Base-by-base conservation (phyloP, 768 basidiomycete genomes). In the Lactarius deliciosus region DNA sequence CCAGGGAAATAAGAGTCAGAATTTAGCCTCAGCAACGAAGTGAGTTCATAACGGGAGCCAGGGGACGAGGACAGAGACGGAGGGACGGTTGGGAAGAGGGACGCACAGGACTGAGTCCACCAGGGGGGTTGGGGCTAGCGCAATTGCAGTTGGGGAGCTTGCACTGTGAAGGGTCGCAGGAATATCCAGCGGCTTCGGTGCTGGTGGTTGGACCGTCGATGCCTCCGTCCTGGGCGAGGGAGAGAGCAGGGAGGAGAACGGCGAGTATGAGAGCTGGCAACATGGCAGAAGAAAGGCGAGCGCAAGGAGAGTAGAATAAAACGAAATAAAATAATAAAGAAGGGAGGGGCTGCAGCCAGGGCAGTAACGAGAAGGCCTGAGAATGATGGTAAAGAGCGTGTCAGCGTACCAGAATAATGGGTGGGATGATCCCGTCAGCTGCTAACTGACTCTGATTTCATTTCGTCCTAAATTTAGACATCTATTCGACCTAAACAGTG, bases 111-210 rank as follows among this genome's bases (percentile, higher is more conserved):
- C 76, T 73, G 13, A 91, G 78, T 3, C 89, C 90, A 63, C 90
- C 90, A 15, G 90, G 91, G 4, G 89, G 88, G 67, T 77, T 83
- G 1, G 87, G 83, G 71, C 87, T 90, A 5, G 91, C 90, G 71
- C 89, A 91, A 72, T 85, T 81, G 73, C 91, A 93, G 60, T 79
- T 76, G 0, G 91, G 91, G 6, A 91, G 80, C 77, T 85, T 78
- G 77, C 91, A 93, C 66, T 80, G 77, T 13, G 75, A 75, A 0
- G 88, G 38, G 71, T 91, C 88, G 73, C 91, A 92, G 9, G 84
- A 85, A 75, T 93, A 92, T 10, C 85, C 86, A 0, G 87, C 85
- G 36, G 88, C 85, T 6, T 73, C 74, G 10, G 81, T 45, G 61
- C 83, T 85, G 36, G 79, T 79, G 8, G 83, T 83, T 5, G 86